Percentiles rank a stretch among this genome's conserved stretches.
Evolutionary conservation across 345 rosid genomes (phyloP).

Genomic region (Cardiospermum halicacabum): DNA sequence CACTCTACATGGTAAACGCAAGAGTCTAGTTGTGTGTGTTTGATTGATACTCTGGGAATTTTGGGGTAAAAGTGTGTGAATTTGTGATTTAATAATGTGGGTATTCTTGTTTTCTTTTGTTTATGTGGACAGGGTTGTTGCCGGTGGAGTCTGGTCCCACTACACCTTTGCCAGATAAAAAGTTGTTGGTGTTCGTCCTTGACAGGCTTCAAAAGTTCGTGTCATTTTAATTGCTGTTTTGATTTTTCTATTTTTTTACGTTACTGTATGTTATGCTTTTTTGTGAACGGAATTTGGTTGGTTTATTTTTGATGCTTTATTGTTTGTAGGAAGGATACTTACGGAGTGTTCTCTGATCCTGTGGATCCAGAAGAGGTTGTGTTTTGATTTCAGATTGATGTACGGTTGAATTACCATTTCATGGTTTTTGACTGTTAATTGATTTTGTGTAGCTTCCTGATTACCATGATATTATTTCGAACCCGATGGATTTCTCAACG

Average conservation of each 20-base stretch:
- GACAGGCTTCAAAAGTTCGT: slow-evolving; percentile 98
- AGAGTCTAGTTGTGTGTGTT: slow-evolving; percentile 14
- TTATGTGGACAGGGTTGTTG: slow-evolving; percentile 73
- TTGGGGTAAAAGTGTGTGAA: slow-evolving; percentile 14
- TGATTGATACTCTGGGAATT: slow-evolving; percentile 32
- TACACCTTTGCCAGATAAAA: slow-evolving; percentile 95
- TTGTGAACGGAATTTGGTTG: slow-evolving; percentile 24
- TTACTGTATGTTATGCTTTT: slow-evolving; percentile 9
- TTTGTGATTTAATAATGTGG: slow-evolving; percentile 22
- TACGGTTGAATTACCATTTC: neutral
- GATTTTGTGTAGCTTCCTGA: slow-evolving; percentile 82
- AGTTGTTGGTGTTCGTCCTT: slow-evolving; percentile 96
- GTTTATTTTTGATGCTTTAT: slow-evolving; percentile 11
- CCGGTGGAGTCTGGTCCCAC: slow-evolving; percentile 87
- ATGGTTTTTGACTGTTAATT: slow-evolving; percentile 13
- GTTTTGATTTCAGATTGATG: slow-evolving; percentile 14
- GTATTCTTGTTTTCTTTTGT: slow-evolving; percentile 11
- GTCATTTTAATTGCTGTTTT: slow-evolving; percentile 22
- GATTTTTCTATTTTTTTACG: slow-evolving; percentile 13
- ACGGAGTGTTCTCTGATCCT: slow-evolving; percentile 91
- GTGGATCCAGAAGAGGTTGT: slow-evolving; percentile 85
- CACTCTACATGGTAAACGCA: slow-evolving; percentile 62
- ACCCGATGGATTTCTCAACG: slow-evolving; percentile 90
- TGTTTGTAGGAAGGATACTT: slow-evolving; percentile 80
- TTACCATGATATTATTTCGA: slow-evolving; percentile 70